These are phyloP conservation scores for Meredithiella fracta DNA, from an alignment of 2,329 filamentous ascomycete species.

Conservation along the genomic window DNA sequence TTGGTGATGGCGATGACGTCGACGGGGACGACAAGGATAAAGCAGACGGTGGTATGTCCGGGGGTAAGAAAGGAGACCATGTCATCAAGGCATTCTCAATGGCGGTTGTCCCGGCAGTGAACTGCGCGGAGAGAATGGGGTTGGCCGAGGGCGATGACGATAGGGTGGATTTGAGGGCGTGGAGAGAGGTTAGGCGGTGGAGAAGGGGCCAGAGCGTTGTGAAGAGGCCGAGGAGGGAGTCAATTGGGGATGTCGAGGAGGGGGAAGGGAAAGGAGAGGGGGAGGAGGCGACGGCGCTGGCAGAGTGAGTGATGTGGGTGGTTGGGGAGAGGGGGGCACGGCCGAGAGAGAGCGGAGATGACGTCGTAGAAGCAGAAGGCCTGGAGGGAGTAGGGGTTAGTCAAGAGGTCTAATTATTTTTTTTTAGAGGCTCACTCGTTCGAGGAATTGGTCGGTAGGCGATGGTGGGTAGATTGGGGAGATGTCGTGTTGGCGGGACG, in stretches of 20 bases:
- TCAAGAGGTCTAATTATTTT: neutral
- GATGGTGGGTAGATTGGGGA: slow-evolving; percentile 22
- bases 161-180: slow-evolving; percentile 35
- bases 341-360: slow-evolving; percentile 47
- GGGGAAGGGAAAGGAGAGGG: slow-evolving; percentile 28
- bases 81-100: slow-evolving; percentile 38
- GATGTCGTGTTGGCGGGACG: slow-evolving; percentile 14
- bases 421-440: slow-evolving; percentile 29
- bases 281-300: slow-evolving; percentile 17
- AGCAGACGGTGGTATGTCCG: slow-evolving; percentile 20
- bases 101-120: slow-evolving; percentile 34
- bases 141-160: slow-evolving; percentile 28
- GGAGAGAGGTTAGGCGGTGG: slow-evolving; percentile 40
- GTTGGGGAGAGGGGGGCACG: slow-evolving; percentile 31
- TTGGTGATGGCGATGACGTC: slow-evolving; percentile 18
- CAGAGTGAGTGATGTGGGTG: slow-evolving; percentile 21
- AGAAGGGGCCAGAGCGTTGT: slow-evolving; percentile 48
- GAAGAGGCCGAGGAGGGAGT: slow-evolving; percentile 44
- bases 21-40: neutral
- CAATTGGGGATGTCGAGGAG: slow-evolving; percentile 32
- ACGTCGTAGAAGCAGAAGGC: slow-evolving; percentile 51
- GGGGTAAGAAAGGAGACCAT: slow-evolving; percentile 37
- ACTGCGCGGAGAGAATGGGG: slow-evolving; percentile 32
- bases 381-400: slow-evolving; percentile 21
- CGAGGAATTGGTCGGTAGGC: slow-evolving; percentile 39